Conservation (phyloP, 345 rosid species). For the Aurinia saxatilis region DNA sequence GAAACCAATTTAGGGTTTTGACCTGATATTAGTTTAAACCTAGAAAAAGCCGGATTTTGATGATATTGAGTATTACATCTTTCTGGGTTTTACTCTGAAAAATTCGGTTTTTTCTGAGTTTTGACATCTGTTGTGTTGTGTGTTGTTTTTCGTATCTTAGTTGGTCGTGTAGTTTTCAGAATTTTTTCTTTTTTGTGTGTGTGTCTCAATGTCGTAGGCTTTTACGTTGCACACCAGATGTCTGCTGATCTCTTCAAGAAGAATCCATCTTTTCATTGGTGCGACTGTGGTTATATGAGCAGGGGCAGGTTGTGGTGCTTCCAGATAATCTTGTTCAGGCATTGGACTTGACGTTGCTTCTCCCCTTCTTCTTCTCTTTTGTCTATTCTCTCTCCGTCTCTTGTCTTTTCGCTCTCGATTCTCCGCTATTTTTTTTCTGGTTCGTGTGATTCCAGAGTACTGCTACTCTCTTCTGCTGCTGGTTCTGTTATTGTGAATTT, state of each 20-base stretch:
- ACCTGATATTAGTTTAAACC: neutral
- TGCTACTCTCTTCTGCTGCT: slow-evolving; percentile 13
- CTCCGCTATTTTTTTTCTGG: neutral
- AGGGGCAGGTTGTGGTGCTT: slow-evolving; percentile 64
- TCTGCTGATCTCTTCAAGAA: slow-evolving; percentile 35
- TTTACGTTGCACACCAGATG: slow-evolving; percentile 29
- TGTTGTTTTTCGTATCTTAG: neutral
- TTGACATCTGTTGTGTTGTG: neutral
- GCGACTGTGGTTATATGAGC: slow-evolving; percentile 61
- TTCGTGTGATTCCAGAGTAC: neutral
- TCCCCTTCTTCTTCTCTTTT: neutral
- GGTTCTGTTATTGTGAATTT: neutral
- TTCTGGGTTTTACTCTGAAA: neutral
- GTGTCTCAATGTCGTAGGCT: slow-evolving; percentile 21
- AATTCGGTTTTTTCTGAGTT: neutral
- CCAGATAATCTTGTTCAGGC: slow-evolving; percentile 37
- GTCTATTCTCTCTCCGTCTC: neutral
- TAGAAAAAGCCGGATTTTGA: neutral
- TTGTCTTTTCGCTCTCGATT: neutral
- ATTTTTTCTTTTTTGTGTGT: neutral
- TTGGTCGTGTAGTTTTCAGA: slow-evolving; percentile 17
- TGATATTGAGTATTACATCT: neutral
- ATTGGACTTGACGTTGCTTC: slow-evolving; percentile 57
- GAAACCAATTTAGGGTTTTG: slow-evolving; percentile 7
- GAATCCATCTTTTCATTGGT: slow-evolving; percentile 38